Conservation (phyloP, 495 filamentous ascomycete species). For the Thermochaetoides thermophila region DNA sequence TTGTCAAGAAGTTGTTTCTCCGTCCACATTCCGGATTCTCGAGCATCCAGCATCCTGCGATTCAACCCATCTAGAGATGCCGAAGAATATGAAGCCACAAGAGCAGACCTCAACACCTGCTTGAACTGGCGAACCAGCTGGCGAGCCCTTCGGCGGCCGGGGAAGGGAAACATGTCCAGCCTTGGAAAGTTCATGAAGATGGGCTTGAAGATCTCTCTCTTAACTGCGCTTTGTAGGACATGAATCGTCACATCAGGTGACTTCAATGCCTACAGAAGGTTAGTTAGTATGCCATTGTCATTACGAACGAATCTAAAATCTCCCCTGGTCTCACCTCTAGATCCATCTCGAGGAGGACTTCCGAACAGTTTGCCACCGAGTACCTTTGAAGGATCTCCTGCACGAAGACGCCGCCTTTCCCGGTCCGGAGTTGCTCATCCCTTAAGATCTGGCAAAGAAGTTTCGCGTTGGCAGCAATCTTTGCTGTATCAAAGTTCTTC, state of each 20-base stretch:
- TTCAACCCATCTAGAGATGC: conserved; percentile 2
- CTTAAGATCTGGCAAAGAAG: conserved; percentile 2
- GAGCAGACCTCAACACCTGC: conserved; percentile 5
- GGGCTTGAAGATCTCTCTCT: conserved; percentile 24
- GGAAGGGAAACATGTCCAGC: conserved; percentile 17
- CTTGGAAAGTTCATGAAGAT: conserved; percentile 25
- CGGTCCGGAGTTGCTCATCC: conserved; percentile 3
- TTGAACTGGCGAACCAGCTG: conserved; percentile 5
- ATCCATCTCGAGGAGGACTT: conserved; percentile 7
- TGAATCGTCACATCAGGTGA: conserved; percentile 16
- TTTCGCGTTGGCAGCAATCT: conserved; percentile 2
- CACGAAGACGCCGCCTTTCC: conserved; percentile 3
- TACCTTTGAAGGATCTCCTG: conserved; percentile 9
- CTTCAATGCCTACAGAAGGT: conserved; percentile 2
- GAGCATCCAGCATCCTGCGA: conserved; percentile 5
- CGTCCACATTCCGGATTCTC: conserved; percentile 2
- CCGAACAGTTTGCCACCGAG: conserved; percentile 10
- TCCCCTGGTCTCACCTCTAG: conserved; percentile 6
- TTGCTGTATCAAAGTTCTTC: conserved; percentile 5
- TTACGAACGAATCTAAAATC: too few relatives aligned
- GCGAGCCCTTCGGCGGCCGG: conserved; percentile 9
- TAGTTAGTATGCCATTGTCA: too few relatives aligned
- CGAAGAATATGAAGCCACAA: not conserved
- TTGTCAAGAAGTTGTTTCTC: conserved; percentile 22
- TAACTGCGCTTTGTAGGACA: conserved; percentile 16